These are phyloP conservation scores for Dovyalis caffra DNA, from an alignment of 345 rosid genomes.

Conservation along the genomic window DNA sequence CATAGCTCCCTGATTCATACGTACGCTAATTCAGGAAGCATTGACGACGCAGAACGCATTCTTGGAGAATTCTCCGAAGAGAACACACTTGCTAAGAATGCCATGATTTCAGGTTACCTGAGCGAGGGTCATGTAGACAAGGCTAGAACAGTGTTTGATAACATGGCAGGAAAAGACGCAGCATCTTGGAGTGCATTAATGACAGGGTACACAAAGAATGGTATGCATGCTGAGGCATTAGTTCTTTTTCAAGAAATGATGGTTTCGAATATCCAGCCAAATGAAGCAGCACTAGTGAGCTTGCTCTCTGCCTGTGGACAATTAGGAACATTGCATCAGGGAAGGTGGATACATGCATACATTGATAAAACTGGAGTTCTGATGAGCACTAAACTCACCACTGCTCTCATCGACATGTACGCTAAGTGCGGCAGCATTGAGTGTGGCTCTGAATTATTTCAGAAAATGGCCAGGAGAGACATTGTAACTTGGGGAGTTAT, in stretches of 20 bases:
- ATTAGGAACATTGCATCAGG: slow-evolving; percentile 22
- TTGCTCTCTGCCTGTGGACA: slow-evolving; percentile 23
- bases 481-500: slow-evolving; percentile 25
- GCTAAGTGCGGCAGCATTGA: slow-evolving; percentile 21
- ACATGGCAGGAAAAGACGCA: slow-evolving; percentile 3
- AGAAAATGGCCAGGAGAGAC: slow-evolving; percentile 13
- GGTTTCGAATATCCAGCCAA: slow-evolving; percentile 14
- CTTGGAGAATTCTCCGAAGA: slow-evolving; percentile 14
- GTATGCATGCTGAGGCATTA: slow-evolving; percentile 20
- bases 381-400: slow-evolving; percentile 10
- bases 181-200: slow-evolving; percentile 16
- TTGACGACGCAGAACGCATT: slow-evolving; percentile 1
- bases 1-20: slow-evolving; percentile 16
- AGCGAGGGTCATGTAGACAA: slow-evolving; percentile 3
- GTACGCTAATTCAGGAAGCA: slow-evolving; percentile 8
- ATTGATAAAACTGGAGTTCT: slow-evolving; percentile 6
- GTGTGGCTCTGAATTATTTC: slow-evolving; percentile 16
- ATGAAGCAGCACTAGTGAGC: slow-evolving; percentile 25
- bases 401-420: slow-evolving; percentile 23
- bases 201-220: slow-evolving; percentile 14
- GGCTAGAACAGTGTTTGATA: slow-evolving; percentile 7
- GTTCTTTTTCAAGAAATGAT: slow-evolving; percentile 26
- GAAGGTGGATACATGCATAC: slow-evolving; percentile 30
- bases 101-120: slow-evolving; percentile 17
- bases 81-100: slow-evolving; percentile 1